These are phyloP conservation scores for Termitomyces sp. DNA, from an alignment of 768 basidiomycete genomes.

Conservation along the genomic window DNA sequence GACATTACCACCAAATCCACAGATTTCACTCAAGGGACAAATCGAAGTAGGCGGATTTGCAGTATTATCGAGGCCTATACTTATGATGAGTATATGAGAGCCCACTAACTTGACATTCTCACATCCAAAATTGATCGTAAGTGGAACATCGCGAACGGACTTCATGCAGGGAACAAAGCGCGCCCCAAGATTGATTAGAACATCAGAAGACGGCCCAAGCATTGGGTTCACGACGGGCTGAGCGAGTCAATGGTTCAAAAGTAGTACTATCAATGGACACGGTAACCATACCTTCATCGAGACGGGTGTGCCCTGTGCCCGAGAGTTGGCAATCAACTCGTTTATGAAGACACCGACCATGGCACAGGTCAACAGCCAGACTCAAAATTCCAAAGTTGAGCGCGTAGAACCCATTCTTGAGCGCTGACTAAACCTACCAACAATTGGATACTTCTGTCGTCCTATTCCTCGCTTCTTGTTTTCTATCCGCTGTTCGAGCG, in stretches of 20 bases:
- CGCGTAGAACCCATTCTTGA: constrained; percentile 1
- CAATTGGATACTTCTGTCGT: constrained; percentile 72
- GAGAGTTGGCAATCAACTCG: constrained; percentile 72
- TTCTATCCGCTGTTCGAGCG: constrained; percentile 78
- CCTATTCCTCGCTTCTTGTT: constrained; percentile 83
- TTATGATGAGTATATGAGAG: background rate
- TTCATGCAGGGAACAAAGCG: constrained; percentile 96
- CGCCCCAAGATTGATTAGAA: constrained; percentile 83
- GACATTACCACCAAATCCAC: constrained; percentile 74
- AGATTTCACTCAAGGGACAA: constrained; percentile 78
- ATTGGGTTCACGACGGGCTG: constrained; percentile 83
- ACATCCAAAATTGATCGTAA: constrained; percentile 57
- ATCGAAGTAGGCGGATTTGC: constrained; percentile 65
- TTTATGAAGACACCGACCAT: constrained; percentile 81
- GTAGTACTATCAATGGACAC: background rate
- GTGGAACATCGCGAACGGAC: constrained; percentile 47
- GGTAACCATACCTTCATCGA: constrained; percentile 64
- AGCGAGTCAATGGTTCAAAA: background rate
- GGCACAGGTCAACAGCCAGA: constrained; percentile 55
- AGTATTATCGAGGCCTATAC: constrained; percentile 74
- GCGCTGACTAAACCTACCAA: constrained; percentile 41
- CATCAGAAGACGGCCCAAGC: constrained; percentile 85
- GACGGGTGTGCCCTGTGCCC: constrained; percentile 75
- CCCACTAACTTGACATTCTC: constrained; percentile 15
- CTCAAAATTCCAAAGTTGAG: constrained; percentile 25